Base-by-base conservation (phyloP, 805 yeast genomes). In the Isabelozyma rhagii region DNA sequence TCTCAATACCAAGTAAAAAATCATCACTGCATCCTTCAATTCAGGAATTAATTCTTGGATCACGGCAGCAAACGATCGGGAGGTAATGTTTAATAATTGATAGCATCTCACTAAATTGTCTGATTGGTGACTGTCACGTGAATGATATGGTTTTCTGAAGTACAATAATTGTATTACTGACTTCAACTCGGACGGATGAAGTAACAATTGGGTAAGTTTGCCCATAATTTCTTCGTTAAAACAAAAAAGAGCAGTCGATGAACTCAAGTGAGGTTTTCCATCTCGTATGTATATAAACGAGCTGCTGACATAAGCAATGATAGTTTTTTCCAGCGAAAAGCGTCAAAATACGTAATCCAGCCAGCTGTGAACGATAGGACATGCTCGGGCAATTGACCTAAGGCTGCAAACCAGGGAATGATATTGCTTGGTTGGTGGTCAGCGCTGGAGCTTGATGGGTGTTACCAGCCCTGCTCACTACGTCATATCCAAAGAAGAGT, bases 21-120 rank as follows among this genome's bases (percentile, higher is more conserved):
- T 51, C 91, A 84, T 84, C 53, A 89, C 79, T 0, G 87, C 88
- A 55, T 83, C 83, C 55, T 96, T 81, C 55, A 94, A 74, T 61
- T 91, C 97, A 0, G 97, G 97, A 64, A 90, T 86, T 51, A 94
- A 78, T 66, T 94, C 97, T 75, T 80, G 79, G 60, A 93, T 93
- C 18, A 94, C 99, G 0, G 96, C 89, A n/a, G 87, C 91, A 66
- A 94, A 94, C 3, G 97, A 90, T 55, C 99, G 81, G 13, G 97
- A 92, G 0, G 98, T 87, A 50, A 69, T 50, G 31, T 73, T 69
- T 51, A 94, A 74, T 51, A 90, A 72, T 51, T 80, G 77, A 63
- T 84, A 89, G 66, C 97, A 90, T 66, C 80, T 72, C 51, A 64
- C 69, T 56, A 86, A 70, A 21, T 63, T 52, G 2, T 48, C 45